Base-by-base conservation (phyloP, 1,284 basidiomycete genomes). In the Trichosporon faecale region DNA sequence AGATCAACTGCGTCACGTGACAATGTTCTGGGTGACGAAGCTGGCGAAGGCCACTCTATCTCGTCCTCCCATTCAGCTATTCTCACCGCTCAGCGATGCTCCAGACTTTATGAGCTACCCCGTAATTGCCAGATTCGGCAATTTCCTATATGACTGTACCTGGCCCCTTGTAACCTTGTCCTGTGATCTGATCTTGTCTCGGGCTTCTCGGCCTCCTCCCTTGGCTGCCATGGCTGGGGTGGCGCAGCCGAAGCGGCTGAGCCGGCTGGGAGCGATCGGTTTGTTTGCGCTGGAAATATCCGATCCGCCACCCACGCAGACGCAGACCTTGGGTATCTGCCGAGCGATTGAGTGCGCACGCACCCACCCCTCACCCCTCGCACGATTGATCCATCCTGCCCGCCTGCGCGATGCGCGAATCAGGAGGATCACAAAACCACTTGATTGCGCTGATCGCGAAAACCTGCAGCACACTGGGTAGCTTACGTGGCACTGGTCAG, bases 271-370 rank as follows among this genome's bases (percentile, higher is more conserved):
- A 6, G 18, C 44, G 57, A 52, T 31, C 57, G 57, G 57, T 61
- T 29, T 61, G 57, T 61, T 61, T 61, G 57, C 23, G 29, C 5
- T 31, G 57, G 27, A 61, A 61, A 31, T 61, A 31, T 61, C 57
- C 57, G 57, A 61, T 61, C 57, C 57, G 57, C 57, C 57, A 61
- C 57, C 57, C 57, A 31, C n/a, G n/a, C n/a, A 14, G 27, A 5
- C 27, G 21, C 25, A 57, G 6, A 6, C 12, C 57, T 6, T 52
- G 49, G 49, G 21, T 21, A 52, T 44, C 49, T 7, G 16, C n/a
- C n/a, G n/a, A n/a, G n/a, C n/a, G n/a, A n/a, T n/a, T n/a, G n/a
- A n/a, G n/a, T n/a, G n/a, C n/a, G n/a, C n/a, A n/a, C 4, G 11
- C 40, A 44, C 40, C 40, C 40, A 44, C 40, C 40, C 9, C 3